These are phyloP conservation scores for Lachancea lanzarotensis DNA, from an alignment of 805 yeast species.

Conservation along the genomic window DNA sequence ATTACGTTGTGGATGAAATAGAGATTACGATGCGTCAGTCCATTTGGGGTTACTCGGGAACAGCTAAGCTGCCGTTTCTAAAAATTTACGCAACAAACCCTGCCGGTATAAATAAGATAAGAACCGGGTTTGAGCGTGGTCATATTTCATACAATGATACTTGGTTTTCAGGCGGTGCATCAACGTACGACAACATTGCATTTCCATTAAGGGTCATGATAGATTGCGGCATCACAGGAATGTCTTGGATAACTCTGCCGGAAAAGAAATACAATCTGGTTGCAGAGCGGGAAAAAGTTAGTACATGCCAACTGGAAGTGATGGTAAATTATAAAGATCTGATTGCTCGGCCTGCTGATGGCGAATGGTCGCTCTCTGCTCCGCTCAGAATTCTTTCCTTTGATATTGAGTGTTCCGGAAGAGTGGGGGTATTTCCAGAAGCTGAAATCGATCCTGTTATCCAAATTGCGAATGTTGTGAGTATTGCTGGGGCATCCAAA, in stretches of 20 bases:
- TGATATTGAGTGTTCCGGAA: conserved; percentile 98
- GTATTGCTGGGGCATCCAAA: conserved; percentile 61
- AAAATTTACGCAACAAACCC: conserved; percentile 66
- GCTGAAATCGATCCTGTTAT: conserved; percentile 90
- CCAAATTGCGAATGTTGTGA: conserved; percentile 94
- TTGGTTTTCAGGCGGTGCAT: conserved; percentile 52
- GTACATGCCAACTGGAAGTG: conserved; percentile 85
- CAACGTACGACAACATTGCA: conserved; percentile 86
- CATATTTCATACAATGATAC: conserved; percentile 58
- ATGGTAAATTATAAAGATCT: conserved; percentile 60
- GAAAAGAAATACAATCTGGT: conserved; percentile 55
- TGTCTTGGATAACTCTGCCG: conserved; percentile 96
- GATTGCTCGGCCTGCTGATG: conserved; percentile 80
- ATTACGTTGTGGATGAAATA: conserved; percentile 55
- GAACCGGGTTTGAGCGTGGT: conserved; percentile 82
- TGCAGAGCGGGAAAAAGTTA: conserved; percentile 38
- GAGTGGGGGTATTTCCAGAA: conserved; percentile 95
- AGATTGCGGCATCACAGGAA: conserved; percentile 87
- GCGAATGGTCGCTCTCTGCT: conserved; percentile 88
- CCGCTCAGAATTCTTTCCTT: conserved; percentile 90
- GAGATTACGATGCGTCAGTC: conserved; percentile 71
- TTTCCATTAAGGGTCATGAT: conserved; percentile 83
- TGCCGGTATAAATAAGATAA: conserved; percentile 54
- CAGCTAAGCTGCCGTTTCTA: conserved; percentile 68
- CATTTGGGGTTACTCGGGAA: conserved; percentile 90